phyloP scores from a whole-genome alignment of 768 basidiomycete species.

The Boletus speciosus region DNA sequence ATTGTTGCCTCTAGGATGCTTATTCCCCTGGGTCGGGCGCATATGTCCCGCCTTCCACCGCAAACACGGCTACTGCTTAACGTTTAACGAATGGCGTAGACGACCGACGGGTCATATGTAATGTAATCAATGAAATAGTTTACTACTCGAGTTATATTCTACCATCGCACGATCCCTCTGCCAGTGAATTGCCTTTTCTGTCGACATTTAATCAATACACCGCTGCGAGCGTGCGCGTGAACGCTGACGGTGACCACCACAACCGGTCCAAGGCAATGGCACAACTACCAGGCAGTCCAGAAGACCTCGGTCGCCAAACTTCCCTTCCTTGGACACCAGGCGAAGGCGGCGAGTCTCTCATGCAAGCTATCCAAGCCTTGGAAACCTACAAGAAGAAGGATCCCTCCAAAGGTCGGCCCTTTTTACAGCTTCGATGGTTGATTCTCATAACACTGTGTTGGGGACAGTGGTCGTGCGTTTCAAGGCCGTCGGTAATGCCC shows the following conservation, averaged over 20 bases:
- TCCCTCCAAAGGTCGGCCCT: slow-evolving; percentile 59
- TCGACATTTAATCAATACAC: not conserved
- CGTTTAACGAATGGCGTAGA: not conserved
- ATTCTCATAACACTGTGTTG: not conserved
- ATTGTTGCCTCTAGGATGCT: slow-evolving; percentile 34
- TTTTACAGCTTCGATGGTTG: not conserved
- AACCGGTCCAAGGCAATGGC: slow-evolving; percentile 21
- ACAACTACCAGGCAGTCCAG: slow-evolving; percentile 31
- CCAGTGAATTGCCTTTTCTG: slow-evolving; percentile 10
- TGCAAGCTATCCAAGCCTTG: slow-evolving; percentile 65
- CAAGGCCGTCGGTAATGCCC: slow-evolving; percentile 96
- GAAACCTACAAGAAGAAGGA: slow-evolving; percentile 89
- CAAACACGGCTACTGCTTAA: not conserved
- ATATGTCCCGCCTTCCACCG: slow-evolving; percentile 21
- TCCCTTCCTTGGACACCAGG: slow-evolving; percentile 32
- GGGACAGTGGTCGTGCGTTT: slow-evolving; percentile 90
- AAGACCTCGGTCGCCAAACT: slow-evolving; percentile 31
- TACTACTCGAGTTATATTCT: not conserved
- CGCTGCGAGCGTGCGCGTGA: not conserved
- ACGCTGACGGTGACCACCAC: slow-evolving; percentile 3
- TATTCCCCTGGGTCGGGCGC: slow-evolving; percentile 41
- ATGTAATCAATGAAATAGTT: not conserved
- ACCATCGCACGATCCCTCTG: not conserved
- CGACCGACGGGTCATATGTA: not conserved
- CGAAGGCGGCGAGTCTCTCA: slow-evolving; percentile 30